These are phyloP conservation scores for Suillus weaverae DNA, from an alignment of 768 basidiomycete species.

Conservation along the genomic window DNA sequence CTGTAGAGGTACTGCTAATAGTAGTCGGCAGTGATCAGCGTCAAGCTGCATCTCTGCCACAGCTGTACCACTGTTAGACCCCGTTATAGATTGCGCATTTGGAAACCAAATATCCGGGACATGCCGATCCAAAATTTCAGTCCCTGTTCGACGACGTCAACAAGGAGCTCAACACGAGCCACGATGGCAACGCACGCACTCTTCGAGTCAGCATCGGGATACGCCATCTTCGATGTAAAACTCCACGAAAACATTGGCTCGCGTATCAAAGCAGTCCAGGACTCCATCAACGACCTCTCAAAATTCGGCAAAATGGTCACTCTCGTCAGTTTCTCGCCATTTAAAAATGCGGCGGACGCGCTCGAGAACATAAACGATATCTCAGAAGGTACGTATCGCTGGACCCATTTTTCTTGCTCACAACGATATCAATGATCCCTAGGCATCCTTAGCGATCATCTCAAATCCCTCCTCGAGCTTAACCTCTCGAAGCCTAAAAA, in stretches of 20 bases:
- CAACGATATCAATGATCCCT: slow-evolving; percentile 5
- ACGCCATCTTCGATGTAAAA: slow-evolving; percentile 88
- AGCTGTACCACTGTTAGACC: too few species aligned
- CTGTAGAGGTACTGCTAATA: too few species aligned
- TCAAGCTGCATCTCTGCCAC: too few species aligned
- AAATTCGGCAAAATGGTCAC: slow-evolving; percentile 94
- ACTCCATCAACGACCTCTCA: slow-evolving; percentile 80
- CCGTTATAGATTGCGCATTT: too few species aligned
- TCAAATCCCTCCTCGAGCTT: slow-evolving; percentile 82
- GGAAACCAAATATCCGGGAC: background rate
- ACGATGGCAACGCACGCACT: slow-evolving; percentile 80
- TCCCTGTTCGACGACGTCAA: slow-evolving; percentile 32
- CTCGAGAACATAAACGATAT: slow-evolving; percentile 95
- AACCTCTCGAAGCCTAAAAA: slow-evolving; percentile 80
- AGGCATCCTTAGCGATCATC: slow-evolving; percentile 86
- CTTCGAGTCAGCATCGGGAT: slow-evolving; percentile 93
- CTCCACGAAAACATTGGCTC: slow-evolving; percentile 86
- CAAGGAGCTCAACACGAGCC: slow-evolving; percentile 30
- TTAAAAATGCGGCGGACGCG: slow-evolving; percentile 90
- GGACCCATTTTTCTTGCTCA: background rate
- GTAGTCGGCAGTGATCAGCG: too few species aligned
- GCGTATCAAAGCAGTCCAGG: slow-evolving; percentile 75
- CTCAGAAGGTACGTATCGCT: slow-evolving; percentile 74
- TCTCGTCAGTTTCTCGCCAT: slow-evolving; percentile 88
- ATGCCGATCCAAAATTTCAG: slow-evolving; percentile 21